Evolutionary conservation across 805 yeast species (phyloP).

Genomic region (Hanseniaspora mollemarum): DNA sequence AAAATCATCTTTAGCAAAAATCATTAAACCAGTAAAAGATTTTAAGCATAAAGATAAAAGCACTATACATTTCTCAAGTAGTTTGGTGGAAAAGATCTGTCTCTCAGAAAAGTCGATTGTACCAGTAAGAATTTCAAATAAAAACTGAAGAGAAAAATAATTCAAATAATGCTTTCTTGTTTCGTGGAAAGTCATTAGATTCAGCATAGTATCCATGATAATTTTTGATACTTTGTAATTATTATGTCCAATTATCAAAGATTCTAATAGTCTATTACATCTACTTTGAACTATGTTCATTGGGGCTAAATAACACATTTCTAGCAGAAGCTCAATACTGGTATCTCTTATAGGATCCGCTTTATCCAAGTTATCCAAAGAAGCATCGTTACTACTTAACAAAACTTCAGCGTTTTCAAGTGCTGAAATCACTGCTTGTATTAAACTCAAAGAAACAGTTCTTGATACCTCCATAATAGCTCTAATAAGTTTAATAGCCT

Average conservation of each 20-base stretch:
- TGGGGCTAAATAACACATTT: conserved; percentile 39
- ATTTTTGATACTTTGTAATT: conserved; percentile 24
- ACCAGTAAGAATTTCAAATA: conserved; percentile 12
- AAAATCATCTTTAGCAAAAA: conserved; percentile 48
- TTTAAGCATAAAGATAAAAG: conserved; percentile 53
- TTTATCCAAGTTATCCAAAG: conserved; percentile 29
- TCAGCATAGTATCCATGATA: conserved; percentile 25
- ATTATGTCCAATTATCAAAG: conserved; percentile 23
- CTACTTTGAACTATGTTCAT: conserved; percentile 36
- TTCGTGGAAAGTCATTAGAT: conserved; percentile 24
- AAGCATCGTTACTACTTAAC: not conserved
- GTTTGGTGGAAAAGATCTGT: conserved; percentile 27
- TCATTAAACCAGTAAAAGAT: conserved; percentile 64
- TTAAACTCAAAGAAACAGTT: conserved; percentile 57
- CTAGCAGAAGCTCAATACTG: conserved; percentile 49
- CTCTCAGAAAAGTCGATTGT: conserved; percentile 2
- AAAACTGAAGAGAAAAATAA: conserved; percentile 40
- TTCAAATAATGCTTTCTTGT: conserved; percentile 33
- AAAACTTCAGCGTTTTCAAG: conserved; percentile 34
- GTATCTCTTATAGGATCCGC: conserved; percentile 31
- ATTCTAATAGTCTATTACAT: conserved; percentile 35
- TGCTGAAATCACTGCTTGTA: conserved; percentile 54
- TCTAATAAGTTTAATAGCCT: conserved; percentile 63
- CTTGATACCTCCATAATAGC: conserved; percentile 42
- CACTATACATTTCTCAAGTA: conserved; percentile 48